Evolutionary conservation across 1,284 basidiomycete genomes (phyloP).

Genomic region (Sanghuangporus weigelae): DNA sequence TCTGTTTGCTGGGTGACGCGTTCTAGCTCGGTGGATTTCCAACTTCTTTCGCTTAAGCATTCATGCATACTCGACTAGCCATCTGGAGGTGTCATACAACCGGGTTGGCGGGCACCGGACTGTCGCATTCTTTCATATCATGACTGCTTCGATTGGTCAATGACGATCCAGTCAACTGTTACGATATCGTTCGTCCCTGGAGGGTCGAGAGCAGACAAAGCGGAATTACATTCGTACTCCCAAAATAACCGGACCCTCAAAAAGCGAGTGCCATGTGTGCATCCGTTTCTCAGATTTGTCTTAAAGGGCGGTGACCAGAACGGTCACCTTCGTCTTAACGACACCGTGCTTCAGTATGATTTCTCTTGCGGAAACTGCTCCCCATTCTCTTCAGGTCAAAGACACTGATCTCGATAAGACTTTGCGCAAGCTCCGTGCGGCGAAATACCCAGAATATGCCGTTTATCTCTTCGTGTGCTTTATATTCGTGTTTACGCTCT

Average conservation of each 20-base stretch:
- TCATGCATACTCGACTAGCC: neutral
- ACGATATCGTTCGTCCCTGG: neutral
- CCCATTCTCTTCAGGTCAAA: neutral
- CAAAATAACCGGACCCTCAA: neutral
- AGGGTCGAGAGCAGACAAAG: neutral
- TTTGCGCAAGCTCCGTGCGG: neutral
- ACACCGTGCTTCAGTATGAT: neutral
- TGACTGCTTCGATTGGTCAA: neutral
- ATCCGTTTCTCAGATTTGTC: neutral
- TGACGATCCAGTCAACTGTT: neutral
- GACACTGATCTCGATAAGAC: neutral
- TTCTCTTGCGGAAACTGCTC: neutral
- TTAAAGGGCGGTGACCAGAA: neutral
- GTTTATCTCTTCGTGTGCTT: slow-evolving; percentile 6
- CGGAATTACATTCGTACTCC: neutral
- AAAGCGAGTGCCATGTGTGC: neutral
- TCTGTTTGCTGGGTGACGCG: neutral
- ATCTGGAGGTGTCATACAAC: neutral
- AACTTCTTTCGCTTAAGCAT: neutral
- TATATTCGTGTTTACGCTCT: slow-evolving; percentile 1
- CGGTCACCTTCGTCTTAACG: neutral
- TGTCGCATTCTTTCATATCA: neutral
- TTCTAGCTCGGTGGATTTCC: neutral
- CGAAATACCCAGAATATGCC: slow-evolving; percentile 6
- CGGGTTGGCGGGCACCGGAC: neutral